Base-by-base conservation (phyloP, 345 rosid genomes). In the Nasturtium officinale region DNA sequence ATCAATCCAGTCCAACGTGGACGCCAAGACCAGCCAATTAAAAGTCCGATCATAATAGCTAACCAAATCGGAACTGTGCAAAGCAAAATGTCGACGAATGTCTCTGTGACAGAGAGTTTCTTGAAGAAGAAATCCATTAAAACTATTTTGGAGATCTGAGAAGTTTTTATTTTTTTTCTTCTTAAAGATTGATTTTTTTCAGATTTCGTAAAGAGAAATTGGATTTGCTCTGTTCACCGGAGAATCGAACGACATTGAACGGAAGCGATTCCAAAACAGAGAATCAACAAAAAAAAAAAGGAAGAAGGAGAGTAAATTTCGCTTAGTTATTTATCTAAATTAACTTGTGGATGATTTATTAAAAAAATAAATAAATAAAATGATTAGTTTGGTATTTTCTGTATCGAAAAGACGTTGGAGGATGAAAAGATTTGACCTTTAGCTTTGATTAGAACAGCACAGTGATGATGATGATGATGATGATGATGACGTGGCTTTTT, bases 41-140 rank as follows among this genome's bases (percentile, higher is more conserved):
- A 66, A 75, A 95, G 94, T 5, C 99, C 99, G 80, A 95, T 90
- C 99, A 85, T 88, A 50, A 95, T 89, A 28, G 96, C 90, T 2
- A 95, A 82, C 99, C 99, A 91, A 81, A 95, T 91, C 77, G 99
- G 98, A 38, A 95, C 98, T 23, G 98, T 86, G 69, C 98, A 95
- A 3, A 91, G 80, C 83, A 95, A 71, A 73, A 88, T 81, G 85
- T 95, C 97, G 87, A 91, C 96, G 65, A 91, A 84, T 85, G 97
- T 85, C 79, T 95, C 97, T 63, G 89, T 65, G 12, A 95, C 65
- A 15, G 91, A 88, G 21, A 90, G 87, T 55, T 76, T 87, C 80
- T 82, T 79, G 37, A 82, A 59, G 26, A 91, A 59, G 26, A 91
- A 80, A 71, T 85, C 89, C 83, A 79, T 83, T 70, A 89, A 80